Evolutionary conservation across 176 grass and related monocot genomes (phyloP).

Genomic region (Puccinellia tenuiflora): DNA sequence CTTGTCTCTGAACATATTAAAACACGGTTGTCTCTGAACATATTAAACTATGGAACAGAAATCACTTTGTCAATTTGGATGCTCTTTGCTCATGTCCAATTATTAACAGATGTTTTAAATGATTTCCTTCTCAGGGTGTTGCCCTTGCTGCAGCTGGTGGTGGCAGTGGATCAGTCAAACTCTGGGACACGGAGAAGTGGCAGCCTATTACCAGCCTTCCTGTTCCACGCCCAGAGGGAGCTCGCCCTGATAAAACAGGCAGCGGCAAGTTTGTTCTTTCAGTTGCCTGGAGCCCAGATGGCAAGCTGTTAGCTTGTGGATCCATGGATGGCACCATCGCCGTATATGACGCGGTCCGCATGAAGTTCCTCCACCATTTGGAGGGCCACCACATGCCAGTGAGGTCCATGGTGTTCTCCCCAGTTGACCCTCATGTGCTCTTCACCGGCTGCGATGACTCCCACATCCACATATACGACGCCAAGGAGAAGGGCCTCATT

Average conservation of each 20-base stretch:
- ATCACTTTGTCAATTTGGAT: not conserved
- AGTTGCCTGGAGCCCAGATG: slow-evolving; percentile 88
- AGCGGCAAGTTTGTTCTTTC: slow-evolving; percentile 73
- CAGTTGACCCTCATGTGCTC: slow-evolving; percentile 68
- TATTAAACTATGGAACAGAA: too few relatives aligned
- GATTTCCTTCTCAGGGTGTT: slow-evolving; percentile 41
- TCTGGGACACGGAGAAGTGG: slow-evolving; percentile 85
- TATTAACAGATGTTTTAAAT: not conserved
- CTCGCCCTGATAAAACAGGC: slow-evolving; percentile 61
- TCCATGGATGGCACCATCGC: slow-evolving; percentile 81
- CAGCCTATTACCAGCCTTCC: slow-evolving; percentile 50
- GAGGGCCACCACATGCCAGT: slow-evolving; percentile 89
- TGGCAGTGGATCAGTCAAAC: slow-evolving; percentile 73
- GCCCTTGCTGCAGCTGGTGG: slow-evolving; percentile 89
- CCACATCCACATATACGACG: slow-evolving; percentile 87
- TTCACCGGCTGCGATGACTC: slow-evolving; percentile 77
- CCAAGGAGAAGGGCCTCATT: slow-evolving; percentile 70
- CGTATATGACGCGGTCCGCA: slow-evolving; percentile 55
- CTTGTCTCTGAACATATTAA: too few relatives aligned
- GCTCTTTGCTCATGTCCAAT: not conserved
- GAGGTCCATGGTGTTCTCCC: slow-evolving; percentile 86
- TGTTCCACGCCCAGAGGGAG: slow-evolving; percentile 65
- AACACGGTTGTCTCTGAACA: not conserved
- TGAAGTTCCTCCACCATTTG: slow-evolving; percentile 89
- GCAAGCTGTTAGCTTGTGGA: slow-evolving; percentile 70